Evolutionary conservation across 345 rosid species (phyloP), one percentile per base, ranked within the genome.

Genomic region (Carallia pectinifolia): DNA sequence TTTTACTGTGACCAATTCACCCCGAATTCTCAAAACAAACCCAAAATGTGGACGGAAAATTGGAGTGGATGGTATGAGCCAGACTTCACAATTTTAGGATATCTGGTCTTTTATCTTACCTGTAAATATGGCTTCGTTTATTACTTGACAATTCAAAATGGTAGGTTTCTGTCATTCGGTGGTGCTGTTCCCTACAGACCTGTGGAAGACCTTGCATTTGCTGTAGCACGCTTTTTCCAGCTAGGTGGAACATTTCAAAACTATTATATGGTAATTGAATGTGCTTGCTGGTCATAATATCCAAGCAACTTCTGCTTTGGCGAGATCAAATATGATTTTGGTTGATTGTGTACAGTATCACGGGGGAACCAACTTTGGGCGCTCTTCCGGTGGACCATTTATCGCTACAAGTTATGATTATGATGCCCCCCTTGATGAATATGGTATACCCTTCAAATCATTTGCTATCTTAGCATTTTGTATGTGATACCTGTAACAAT

Each of bases 21-120:
- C 71, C 99, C 99, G 65, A 95, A 90, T 80, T 91, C 96, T 27
- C 71, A 83, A 53, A 77, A 71, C 61, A 91, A 95, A 79, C 99
- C 97, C 4, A 95, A 91, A 83, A 84, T 95, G 83, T 95, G 97
- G 99, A 95, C 97, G 0, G 99, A 95, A 84, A 90, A 95, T 65
- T 95, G 97, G 97, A 90, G 81, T 74, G 97, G 98, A 84, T 94
- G 97, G 98, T 94, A 79, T 65, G 27, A 59, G 65, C 61, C 64
- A 71, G 58, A 15, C 58, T 62, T 31, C 18, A 70, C 64, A 58
- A 56, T 56, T 67, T 65, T 29, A 77, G 3, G 50, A 44, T 44
- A 44, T 15, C 17, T 4, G 3, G 16, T 15, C 50, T 44, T 10
- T 44, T 44, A 44, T 12, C 50, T 44, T 44, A 12, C 50, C 16